phyloP scores from a whole-genome alignment of 108 stramenopile species.

The Craspedostauros australis region DNA sequence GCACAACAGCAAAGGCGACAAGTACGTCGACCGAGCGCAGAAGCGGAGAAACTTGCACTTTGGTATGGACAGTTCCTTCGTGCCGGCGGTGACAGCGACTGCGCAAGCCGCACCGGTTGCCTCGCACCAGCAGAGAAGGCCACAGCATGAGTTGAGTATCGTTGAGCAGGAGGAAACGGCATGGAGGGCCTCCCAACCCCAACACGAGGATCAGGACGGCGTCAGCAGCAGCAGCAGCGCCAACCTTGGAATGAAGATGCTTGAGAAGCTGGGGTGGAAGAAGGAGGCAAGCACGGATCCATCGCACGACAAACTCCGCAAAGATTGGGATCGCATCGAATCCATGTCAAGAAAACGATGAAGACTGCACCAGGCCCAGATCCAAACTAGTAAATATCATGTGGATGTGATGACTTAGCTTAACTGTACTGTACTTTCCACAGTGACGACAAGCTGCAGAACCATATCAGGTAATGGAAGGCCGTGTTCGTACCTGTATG shows the following conservation, averaged over 20 bases:
- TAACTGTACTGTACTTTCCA: no score
- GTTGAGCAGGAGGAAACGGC: not conserved
- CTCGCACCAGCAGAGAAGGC: not conserved
- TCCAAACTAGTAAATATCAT: no score
- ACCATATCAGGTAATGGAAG: no score
- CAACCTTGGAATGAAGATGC: constrained; percentile 71
- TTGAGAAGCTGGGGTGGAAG: constrained; percentile 82
- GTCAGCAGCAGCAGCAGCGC: constrained; percentile 1
- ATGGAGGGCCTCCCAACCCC: not conserved
- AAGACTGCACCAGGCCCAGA: no score
- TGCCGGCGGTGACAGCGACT: constrained; percentile 1
- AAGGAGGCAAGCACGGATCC: not conserved
- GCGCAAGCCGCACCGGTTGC: not conserved
- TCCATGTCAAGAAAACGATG: constrained; percentile 41
- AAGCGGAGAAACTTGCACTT: constrained; percentile 38
- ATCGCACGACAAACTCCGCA: constrained; percentile 25
- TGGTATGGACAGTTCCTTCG: no score
- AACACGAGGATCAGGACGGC: constrained; percentile 2
- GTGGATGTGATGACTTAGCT: no score
- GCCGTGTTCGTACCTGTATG: no score
- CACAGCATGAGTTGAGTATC: not conserved
- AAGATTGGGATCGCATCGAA: constrained; percentile 84
- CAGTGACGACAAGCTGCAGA: no score
- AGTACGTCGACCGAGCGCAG: constrained; percentile 45
- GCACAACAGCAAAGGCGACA: not conserved